Percentiles rank a stretch among this genome's conserved stretches.
phyloP scores from a whole-genome alignment of 2,329 filamentous ascomycete species.

The Ophiocordyceps camponoti-rufipedis region DNA sequence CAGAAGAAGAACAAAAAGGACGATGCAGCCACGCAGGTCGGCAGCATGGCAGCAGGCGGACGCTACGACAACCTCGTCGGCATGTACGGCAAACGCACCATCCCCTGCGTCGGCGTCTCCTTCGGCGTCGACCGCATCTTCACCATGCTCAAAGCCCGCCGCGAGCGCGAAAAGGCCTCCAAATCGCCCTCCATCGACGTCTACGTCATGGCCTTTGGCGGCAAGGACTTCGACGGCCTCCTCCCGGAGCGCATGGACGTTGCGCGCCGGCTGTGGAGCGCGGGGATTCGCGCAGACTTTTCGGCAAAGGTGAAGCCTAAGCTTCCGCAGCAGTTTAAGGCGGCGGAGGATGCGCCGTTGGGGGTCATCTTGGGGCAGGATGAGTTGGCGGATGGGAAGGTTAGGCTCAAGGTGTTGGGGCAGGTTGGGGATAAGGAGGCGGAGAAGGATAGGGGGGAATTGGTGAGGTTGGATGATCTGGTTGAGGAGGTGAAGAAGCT shows the following conservation, averaged over 20 bases:
- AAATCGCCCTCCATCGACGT: conserved; percentile 53
- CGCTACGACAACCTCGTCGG: conserved; percentile 86
- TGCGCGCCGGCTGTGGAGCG: conserved; percentile 62
- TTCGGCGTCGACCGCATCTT: conserved; percentile 94
- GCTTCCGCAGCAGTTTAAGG: conserved; percentile 77
- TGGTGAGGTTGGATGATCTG: conserved; percentile 47
- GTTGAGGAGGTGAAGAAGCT: conserved; percentile 39
- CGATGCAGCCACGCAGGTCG: conserved; percentile 43
- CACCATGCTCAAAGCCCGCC: conserved; percentile 67
- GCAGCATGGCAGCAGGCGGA: conserved; percentile 74
- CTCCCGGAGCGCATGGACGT: conserved; percentile 72
- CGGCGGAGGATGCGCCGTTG: conserved; percentile 73
- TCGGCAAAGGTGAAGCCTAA: conserved; percentile 82
- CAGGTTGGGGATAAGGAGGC: conserved; percentile 60
- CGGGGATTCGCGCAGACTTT: conserved; percentile 71
- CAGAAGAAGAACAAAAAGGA: conserved; percentile 32
- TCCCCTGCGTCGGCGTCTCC: conserved; percentile 48
- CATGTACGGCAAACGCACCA: conserved; percentile 79
- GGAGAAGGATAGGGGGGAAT: conserved; percentile 64
- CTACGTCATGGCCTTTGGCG: conserved; percentile 88
- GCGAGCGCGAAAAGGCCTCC: conserved; percentile 39
- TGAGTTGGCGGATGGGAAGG: conserved; percentile 65
- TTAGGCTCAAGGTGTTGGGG: conserved; percentile 67
- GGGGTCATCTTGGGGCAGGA: conserved; percentile 84
- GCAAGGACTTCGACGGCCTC: conserved; percentile 66